Evolutionary conservation across 495 filamentous ascomycete genomes (phyloP).

Genomic region (Podospora bellae-mahoneyi): DNA sequence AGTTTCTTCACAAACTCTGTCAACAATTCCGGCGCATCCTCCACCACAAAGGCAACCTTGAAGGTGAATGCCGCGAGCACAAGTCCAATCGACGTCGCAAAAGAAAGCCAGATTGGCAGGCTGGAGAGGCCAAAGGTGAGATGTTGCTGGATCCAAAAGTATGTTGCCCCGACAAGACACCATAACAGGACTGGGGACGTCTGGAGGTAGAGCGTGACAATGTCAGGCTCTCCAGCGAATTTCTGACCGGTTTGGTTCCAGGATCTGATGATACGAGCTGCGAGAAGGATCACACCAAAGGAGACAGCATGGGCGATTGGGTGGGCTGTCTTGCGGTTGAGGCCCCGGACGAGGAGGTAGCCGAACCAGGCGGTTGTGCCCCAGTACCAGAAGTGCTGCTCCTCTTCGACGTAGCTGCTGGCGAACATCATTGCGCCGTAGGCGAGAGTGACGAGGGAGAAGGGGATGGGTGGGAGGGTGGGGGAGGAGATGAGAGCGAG

Average conservation of each 20-base stretch:
- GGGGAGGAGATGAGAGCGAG: constrained; percentile 25
- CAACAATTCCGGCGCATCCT: constrained; percentile 84
- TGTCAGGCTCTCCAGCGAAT: constrained; percentile 81
- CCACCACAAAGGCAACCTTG: constrained; percentile 75
- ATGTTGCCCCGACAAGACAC: constrained; percentile 67
- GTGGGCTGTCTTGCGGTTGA: constrained; percentile 21
- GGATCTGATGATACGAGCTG: constrained; percentile 62
- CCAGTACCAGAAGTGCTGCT: constrained; percentile 99
- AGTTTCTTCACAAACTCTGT: constrained; percentile 46
- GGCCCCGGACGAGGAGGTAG: constrained; percentile 57
- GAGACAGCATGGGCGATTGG: constrained; percentile 16
- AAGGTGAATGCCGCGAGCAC: constrained; percentile 66
- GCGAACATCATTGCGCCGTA: constrained; percentile 95
- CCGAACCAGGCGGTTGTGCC: constrained; percentile 71
- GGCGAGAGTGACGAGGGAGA: constrained; percentile 44
- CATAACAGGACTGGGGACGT: constrained; percentile 64
- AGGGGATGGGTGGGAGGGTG: constrained; percentile 12
- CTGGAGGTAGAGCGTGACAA: constrained; percentile 65
- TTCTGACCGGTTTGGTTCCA: constrained; percentile 99
- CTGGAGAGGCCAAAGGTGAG: constrained; percentile 36
- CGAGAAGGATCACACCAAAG: constrained; percentile 35
- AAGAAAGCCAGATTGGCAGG: constrained; percentile 30
- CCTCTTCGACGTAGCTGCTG: constrained; percentile 95
- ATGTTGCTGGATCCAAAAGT: constrained; percentile 45
- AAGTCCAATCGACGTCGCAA: constrained; percentile 35